phyloP scores from a whole-genome alignment of 176 grass and related monocot species.

The Secale cereale region DNA sequence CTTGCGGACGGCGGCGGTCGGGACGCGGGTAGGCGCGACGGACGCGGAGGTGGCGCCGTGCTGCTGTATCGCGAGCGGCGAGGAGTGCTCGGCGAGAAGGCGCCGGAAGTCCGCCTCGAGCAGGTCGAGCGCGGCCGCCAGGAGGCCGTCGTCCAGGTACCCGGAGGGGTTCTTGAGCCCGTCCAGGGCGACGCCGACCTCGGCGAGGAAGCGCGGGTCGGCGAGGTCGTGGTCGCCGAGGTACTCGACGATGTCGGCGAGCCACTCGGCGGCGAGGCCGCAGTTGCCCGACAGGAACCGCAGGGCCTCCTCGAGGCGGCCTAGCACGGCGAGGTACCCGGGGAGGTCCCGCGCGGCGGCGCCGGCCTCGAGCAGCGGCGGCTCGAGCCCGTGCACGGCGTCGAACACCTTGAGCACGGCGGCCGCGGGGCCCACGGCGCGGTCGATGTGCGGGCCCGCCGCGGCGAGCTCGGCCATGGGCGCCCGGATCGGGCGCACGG shows the following conservation, averaged over 20 bases:
- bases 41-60: slow-evolving; percentile 7
- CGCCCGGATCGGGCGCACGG: slow-evolving; percentile 82
- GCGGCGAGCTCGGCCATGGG: slow-evolving; percentile 41
- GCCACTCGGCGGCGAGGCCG: slow-evolving; percentile 77
- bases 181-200: slow-evolving; percentile 48
- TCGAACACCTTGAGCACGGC: slow-evolving; percentile 99
- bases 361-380: slow-evolving; percentile 52
- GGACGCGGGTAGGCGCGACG: slow-evolving; percentile 35
- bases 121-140: slow-evolving; percentile 60
- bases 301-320: slow-evolving; percentile 70
- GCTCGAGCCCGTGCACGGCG: slow-evolving; percentile 85
- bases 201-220: slow-evolving; percentile 68
- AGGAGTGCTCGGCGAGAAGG: slow-evolving; percentile 57
- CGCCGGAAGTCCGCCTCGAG: slow-evolving; percentile 66
- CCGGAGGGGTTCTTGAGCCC: slow-evolving; percentile 33
- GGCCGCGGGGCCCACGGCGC: slow-evolving; percentile 72
- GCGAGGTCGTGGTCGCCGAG: slow-evolving; percentile 74
- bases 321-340: slow-evolving; percentile 62
- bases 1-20: slow-evolving; percentile 46
- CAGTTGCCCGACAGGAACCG: slow-evolving; percentile 73
- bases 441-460: slow-evolving; percentile 78
- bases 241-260: slow-evolving; percentile 90
- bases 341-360: slow-evolving; percentile 39
- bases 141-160: slow-evolving; percentile 67
- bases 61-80: slow-evolving; percentile 48